A percentile compares a stretch with the other conserved stretches of the same genome.
These are phyloP conservation scores for Phytophthora quininea DNA, from an alignment of 352 stramenopile species.

Conservation along the genomic window DNA sequence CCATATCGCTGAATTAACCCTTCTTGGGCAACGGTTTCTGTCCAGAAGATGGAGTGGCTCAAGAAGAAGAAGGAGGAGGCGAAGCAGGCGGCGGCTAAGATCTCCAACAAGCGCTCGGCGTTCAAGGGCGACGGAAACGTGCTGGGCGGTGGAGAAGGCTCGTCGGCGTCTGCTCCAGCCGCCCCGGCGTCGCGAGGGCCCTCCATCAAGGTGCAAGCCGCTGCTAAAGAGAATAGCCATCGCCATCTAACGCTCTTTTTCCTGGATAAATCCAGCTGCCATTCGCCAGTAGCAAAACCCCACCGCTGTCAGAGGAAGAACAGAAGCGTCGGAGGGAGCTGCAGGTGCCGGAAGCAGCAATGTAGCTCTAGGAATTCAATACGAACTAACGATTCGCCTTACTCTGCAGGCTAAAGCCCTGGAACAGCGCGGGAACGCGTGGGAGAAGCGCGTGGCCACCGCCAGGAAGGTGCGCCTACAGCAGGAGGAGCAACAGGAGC, in stretches of 20 bases:
- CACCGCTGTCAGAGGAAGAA: slow-evolving; percentile 56
- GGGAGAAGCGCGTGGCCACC: slow-evolving; percentile 72
- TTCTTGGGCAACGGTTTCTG: too few species aligned
- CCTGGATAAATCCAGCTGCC: slow-evolving; percentile 33
- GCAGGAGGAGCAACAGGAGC: slow-evolving; percentile 57
- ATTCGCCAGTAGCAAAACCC: slow-evolving; percentile 50
- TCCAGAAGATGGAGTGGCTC: slow-evolving; percentile 61
- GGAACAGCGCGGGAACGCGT: slow-evolving; percentile 62
- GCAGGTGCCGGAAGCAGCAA: slow-evolving; percentile 45
- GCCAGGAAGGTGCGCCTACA: slow-evolving; percentile 56
- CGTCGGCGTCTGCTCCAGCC: background rate
- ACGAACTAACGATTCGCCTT: background rate
- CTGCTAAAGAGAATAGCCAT: too few species aligned
- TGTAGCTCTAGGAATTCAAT: background rate
- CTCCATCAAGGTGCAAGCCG: slow-evolving; percentile 34
- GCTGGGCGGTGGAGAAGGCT: slow-evolving; percentile 40
- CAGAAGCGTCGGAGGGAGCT: slow-evolving; percentile 58
- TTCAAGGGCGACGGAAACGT: slow-evolving; percentile 77
- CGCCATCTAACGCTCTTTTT: slow-evolving; percentile 2
- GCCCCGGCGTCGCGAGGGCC: slow-evolving; percentile 15
- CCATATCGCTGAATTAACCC: too few species aligned
- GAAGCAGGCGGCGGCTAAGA: slow-evolving; percentile 73
- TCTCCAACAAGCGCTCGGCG: slow-evolving; percentile 70
- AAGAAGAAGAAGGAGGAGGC: slow-evolving; percentile 86
- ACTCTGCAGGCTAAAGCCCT: slow-evolving; percentile 53